These are phyloP conservation scores for Aspergillus ostianus DNA, from an alignment of 495 filamentous ascomycete species.

Conservation along the genomic window DNA sequence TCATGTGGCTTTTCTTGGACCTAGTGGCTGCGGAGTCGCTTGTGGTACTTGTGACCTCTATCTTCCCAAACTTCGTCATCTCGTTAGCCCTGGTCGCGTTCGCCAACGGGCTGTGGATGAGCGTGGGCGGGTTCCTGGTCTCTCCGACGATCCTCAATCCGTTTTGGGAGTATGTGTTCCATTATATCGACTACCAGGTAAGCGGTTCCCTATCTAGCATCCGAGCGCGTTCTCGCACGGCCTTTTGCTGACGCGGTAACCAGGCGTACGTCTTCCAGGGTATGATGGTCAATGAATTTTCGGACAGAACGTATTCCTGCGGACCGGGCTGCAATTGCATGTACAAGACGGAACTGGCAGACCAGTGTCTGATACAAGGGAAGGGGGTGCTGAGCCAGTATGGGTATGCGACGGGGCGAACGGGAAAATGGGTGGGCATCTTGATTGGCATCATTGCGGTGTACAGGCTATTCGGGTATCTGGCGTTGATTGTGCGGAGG, in stretches of 20 bases:
- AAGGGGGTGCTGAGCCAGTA: conserved; percentile 64
- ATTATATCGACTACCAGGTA: conserved; percentile 79
- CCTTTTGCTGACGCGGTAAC: conserved; percentile 1
- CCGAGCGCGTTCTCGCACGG: background rate
- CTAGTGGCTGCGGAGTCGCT: conserved; percentile 77
- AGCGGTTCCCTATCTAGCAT: background rate
- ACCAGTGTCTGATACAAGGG: conserved; percentile 66
- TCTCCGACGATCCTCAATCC: conserved; percentile 65
- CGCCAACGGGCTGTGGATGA: conserved; percentile 86
- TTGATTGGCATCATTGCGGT: conserved; percentile 69
- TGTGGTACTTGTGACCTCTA: conserved; percentile 68
- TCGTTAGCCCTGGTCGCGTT: conserved; percentile 74
- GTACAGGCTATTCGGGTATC: conserved; percentile 64
- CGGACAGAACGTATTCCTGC: conserved; percentile 59
- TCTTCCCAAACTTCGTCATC: conserved; percentile 77
- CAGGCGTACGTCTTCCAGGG: conserved; percentile 78
- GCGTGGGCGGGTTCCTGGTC: conserved; percentile 78
- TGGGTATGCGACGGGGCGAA: conserved; percentile 60
- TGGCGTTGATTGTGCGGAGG: conserved; percentile 36
- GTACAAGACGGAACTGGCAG: conserved; percentile 61
- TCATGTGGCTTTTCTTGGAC: conserved; percentile 86
- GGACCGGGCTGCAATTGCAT: conserved; percentile 60
- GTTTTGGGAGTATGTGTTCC: conserved; percentile 82
- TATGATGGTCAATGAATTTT: conserved; percentile 89
- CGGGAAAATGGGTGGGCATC: conserved; percentile 72